Conservation (phyloP, 1,284 basidiomycete genomes). For the Ceratobasidium sp. region DNA sequence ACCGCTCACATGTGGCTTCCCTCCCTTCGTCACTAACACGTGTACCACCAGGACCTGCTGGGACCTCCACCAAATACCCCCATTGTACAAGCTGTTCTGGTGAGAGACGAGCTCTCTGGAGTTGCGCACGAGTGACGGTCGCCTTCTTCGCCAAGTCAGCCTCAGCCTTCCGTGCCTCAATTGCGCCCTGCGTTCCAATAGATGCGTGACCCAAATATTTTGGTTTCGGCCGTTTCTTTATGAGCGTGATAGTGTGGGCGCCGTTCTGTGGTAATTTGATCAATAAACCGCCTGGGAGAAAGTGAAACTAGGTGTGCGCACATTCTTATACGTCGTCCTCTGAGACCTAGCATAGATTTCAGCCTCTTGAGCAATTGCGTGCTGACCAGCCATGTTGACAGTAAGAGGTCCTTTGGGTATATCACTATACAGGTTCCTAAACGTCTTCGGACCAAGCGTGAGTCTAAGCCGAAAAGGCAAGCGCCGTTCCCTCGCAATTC, state of each 20-base stretch:
- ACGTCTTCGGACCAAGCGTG: constrained; percentile 74
- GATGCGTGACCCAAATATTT: constrained; percentile 75
- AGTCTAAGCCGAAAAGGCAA: constrained; percentile 62
- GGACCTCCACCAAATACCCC: constrained; percentile 80
- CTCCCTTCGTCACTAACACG: constrained; percentile 77
- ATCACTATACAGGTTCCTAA: constrained; percentile 68
- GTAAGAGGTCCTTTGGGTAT: constrained; percentile 65
- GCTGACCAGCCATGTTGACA: constrained; percentile 69
- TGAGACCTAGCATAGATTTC: constrained; percentile 78
- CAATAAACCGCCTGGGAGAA: constrained; percentile 37
- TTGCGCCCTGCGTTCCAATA: constrained; percentile 82
- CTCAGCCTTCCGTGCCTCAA: constrained; percentile 69
- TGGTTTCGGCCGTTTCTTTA: constrained; percentile 80
- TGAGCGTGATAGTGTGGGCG: constrained; percentile 67
- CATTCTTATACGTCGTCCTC: constrained; percentile 84
- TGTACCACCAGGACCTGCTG: constrained; percentile 70
- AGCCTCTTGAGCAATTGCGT: constrained; percentile 82
- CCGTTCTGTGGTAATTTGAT: constrained; percentile 35
- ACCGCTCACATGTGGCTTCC: constrained; percentile 80
- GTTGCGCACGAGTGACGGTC: constrained; percentile 63
- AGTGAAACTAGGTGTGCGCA: constrained; percentile 56
- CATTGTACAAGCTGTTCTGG: constrained; percentile 72
- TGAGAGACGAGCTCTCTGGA: constrained; percentile 73
- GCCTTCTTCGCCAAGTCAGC: constrained; percentile 71
- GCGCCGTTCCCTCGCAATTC: no score